Evolutionary conservation across 805 yeast species (phyloP).

Genomic region (Candida maltosa): DNA sequence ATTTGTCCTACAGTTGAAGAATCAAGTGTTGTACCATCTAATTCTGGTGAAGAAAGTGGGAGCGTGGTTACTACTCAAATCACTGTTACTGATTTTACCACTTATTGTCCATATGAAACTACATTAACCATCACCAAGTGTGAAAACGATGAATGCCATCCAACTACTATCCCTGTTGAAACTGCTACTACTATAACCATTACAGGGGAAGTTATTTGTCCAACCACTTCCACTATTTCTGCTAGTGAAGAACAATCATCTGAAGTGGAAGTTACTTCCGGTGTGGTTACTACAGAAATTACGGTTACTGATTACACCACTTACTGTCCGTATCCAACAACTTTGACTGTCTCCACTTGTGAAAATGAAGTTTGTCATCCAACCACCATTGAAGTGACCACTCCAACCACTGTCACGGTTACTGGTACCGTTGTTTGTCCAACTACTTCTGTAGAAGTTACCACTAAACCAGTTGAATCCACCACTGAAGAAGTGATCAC

Average conservation of each 20-base stretch:
- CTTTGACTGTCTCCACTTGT: slow-evolving; percentile 21
- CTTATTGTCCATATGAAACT: slow-evolving; percentile 76
- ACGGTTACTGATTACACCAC: not conserved
- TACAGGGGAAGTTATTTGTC: slow-evolving; percentile 56
- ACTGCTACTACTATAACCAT: slow-evolving; percentile 73
- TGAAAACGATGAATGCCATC: slow-evolving; percentile 9
- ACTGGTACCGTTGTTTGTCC: slow-evolving; percentile 56
- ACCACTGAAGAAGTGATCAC: not conserved
- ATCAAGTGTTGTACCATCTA: not conserved
- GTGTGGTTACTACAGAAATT: not conserved
- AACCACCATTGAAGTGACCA: slow-evolving; percentile 63
- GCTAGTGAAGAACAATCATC: no score
- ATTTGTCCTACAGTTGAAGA: slow-evolving; percentile 16
- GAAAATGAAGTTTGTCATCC: slow-evolving; percentile 9
- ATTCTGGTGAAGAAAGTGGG: not conserved
- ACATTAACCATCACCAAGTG: slow-evolving; percentile 52
- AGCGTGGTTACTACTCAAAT: slow-evolving; percentile 23
- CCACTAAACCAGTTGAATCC: no score
- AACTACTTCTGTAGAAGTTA: not conserved
- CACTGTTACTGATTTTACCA: slow-evolving; percentile 48
- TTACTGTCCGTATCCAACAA: not conserved
- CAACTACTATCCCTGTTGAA: slow-evolving; percentile 60
- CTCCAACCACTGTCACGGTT: slow-evolving; percentile 72
- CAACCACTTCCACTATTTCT: not conserved
- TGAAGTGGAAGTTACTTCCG: no score